Evolutionary conservation across 441 rosid genomes (phyloP), one percentile per base, ranked within the genome.

Genomic region (Corymbia calophylla): DNA sequence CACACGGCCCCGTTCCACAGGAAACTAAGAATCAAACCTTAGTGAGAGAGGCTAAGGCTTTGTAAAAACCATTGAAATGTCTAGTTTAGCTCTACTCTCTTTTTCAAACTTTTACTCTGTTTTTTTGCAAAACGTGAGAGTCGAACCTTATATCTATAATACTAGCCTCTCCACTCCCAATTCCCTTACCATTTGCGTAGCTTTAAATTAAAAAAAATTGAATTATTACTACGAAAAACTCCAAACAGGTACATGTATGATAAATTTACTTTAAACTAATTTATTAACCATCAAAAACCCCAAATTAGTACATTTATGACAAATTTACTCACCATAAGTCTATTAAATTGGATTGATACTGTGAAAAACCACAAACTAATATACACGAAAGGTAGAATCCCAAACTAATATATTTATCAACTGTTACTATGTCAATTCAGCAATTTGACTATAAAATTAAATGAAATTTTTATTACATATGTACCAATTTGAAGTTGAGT

Each of bases 231-330:
- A 54, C 19, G 58, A 18, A 54, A 54, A 54, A 18, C 19, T 39
- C 5, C 6, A 39, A n/a, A n/a, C n/a, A n/a, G n/a, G n/a, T n/a
- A n/a, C n/a, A 56, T 0, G 0, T 9, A 0, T 23, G 0, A 23
- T 23, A 56, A 23, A 23, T 56, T 56, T 56, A 2, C 25, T 56
- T 0, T 56, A 56, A 56, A 56, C 0, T 56, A 56, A 56, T 56
- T 6, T 0, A 21, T 23, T 0, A 0, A 56, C 13, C 62, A 56
- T 9, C 0, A 56, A 56, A 56, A 56, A 56, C 23, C 23, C 62
- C 1, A 56, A 56, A 56, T 56, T 6, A 23, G 25, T 56, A 0
- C 1, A 56, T 56, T 56, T 56, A 0, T 4, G 27, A 55, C 5
- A 55, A 55, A 55, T 55, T 55, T 21, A 55, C 23, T 0, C 5